These are phyloP conservation scores for Strigomonas galati DNA, from an alignment of 208 protist genomes.

Conservation along the genomic window DNA sequence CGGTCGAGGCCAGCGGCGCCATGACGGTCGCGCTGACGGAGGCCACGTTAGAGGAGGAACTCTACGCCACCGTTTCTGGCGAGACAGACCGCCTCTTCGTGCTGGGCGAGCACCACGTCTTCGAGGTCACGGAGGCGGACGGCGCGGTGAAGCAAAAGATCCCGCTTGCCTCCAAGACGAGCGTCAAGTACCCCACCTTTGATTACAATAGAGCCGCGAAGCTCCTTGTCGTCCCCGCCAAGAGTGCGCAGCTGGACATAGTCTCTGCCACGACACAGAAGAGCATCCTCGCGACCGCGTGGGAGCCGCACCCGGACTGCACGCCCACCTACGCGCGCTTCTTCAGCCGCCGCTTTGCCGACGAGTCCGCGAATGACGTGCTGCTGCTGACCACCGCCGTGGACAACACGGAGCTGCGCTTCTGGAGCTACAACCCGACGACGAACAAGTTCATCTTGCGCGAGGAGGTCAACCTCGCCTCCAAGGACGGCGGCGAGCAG, in stretches of 20 bases:
- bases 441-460: constrained; percentile 75
- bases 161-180: constrained; percentile 48
- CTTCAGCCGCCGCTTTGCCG: constrained; percentile 61
- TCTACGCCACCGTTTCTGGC: constrained; percentile 59
- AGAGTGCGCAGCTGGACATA: constrained; percentile 71
- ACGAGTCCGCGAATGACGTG: constrained; percentile 45
- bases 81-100: constrained; percentile 55
- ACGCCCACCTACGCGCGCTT: constrained; percentile 83
- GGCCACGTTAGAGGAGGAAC: constrained; percentile 47
- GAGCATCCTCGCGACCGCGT: constrained; percentile 66
- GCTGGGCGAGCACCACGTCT: constrained; percentile 53
- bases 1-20: constrained; percentile 65
- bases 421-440: constrained; percentile 71
- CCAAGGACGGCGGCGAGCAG: constrained; percentile 25
- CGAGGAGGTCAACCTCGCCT: constrained; percentile 73
- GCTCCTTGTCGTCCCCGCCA: constrained; percentile 65
- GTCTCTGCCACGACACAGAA: constrained; percentile 55
- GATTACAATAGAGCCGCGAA: constrained; percentile 58
- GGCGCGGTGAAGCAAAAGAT: constrained; percentile 31
- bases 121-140: constrained; percentile 64
- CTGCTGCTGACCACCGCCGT: constrained; percentile 74
- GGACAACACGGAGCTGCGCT: constrained; percentile 78
- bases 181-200: constrained; percentile 60
- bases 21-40: constrained; percentile 43
- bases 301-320: constrained; percentile 77